A percentile compares a stretch with the other conserved stretches of the same genome.
Evolutionary conservation across 2,329 filamentous ascomycete species (phyloP).

Genomic region (Arthrinium phaeospermum): DNA sequence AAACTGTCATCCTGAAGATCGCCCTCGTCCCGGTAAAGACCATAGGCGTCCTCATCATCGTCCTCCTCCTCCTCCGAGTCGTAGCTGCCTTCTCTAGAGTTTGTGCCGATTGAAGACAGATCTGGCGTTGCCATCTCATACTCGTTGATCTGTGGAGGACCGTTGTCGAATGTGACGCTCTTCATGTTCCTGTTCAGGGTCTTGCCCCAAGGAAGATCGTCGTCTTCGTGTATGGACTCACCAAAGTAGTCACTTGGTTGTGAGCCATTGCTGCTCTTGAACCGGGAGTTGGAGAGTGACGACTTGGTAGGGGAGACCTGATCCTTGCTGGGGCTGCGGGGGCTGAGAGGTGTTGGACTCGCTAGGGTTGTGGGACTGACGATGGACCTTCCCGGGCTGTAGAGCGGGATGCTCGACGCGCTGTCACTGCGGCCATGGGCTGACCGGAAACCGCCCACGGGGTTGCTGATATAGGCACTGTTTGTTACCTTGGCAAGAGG

Average conservation of each 20-base stretch:
- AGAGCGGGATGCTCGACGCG: conserved; percentile 63
- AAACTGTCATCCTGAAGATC: conserved; percentile 84
- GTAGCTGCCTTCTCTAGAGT: conserved; percentile 91
- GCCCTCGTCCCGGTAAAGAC: conserved; percentile 60
- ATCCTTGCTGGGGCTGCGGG: conserved; percentile 68
- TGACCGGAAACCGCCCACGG: conserved; percentile 55
- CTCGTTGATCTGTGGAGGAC: conserved; percentile 93
- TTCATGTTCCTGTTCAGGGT: conserved; percentile 85
- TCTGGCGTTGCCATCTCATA: conserved; percentile 98
- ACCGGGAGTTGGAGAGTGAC: conserved; percentile 73
- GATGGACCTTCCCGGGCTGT: conserved; percentile 59
- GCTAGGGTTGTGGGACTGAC: conserved; percentile 27
- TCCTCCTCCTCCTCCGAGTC: conserved; percentile 83
- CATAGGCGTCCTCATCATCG: conserved; percentile 72
- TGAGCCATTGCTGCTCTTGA: conserved; percentile 72
- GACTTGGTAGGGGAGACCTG: conserved; percentile 86
- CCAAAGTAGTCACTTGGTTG: conserved; percentile 72
- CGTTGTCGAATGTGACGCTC: conserved; percentile 95
- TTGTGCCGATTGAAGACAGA: conserved; percentile 87
- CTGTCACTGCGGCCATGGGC: conserved; percentile 62
- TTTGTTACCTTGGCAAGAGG: conserved; percentile 79
- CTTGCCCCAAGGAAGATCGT: conserved; percentile 67
- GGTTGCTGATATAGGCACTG: conserved; percentile 69
- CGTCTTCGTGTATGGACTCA: conserved; percentile 64
- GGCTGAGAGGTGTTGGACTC: conserved; percentile 20